Conservation (phyloP, 768 basidiomycete species). For the Russula sp. region DNA sequence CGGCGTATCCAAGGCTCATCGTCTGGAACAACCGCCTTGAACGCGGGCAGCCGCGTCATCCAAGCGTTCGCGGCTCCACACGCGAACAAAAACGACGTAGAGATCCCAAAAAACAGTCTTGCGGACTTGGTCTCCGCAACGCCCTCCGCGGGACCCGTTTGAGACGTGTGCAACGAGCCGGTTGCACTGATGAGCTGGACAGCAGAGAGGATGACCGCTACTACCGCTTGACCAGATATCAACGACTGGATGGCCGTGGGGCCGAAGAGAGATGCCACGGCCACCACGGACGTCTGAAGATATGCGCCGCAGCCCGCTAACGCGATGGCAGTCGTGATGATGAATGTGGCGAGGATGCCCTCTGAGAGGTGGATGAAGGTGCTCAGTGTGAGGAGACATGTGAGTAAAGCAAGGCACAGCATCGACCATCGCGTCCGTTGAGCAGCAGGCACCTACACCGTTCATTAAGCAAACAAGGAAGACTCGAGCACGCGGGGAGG, state of each 20-base stretch:
- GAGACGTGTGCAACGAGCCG: conserved; percentile 47
- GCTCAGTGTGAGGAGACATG: conserved; percentile 60
- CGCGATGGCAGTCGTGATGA: conserved; percentile 55
- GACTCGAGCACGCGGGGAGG: not conserved
- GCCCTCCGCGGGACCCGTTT: conserved; percentile 35
- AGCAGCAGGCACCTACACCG: conserved; percentile 55
- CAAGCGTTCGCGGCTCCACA: conserved; percentile 54
- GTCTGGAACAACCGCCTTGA: conserved; percentile 50
- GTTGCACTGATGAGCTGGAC: conserved; percentile 69
- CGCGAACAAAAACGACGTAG: conserved; percentile 59
- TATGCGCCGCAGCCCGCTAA: conserved; percentile 68
- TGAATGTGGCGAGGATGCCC: conserved; percentile 60
- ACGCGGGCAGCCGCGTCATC: conserved; percentile 58
- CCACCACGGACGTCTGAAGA: conserved; percentile 73
- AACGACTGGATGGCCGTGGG: conserved; percentile 66
- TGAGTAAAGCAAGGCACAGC: conserved; percentile 50
- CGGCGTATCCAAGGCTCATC: conserved; percentile 38
- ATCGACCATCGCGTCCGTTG: conserved; percentile 53
- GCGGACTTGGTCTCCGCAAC: conserved; percentile 67
- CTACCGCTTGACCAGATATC: conserved; percentile 82
- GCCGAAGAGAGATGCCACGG: conserved; percentile 80
- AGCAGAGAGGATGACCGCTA: conserved; percentile 75
- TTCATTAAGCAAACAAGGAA: not conserved
- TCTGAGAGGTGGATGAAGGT: conserved; percentile 56
- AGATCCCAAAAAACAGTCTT: conserved; percentile 68